A percentile compares a stretch with the other conserved stretches of the same genome.
Conservation (phyloP, 305 asterid genomes). For the Ruellia speciosa region DNA sequence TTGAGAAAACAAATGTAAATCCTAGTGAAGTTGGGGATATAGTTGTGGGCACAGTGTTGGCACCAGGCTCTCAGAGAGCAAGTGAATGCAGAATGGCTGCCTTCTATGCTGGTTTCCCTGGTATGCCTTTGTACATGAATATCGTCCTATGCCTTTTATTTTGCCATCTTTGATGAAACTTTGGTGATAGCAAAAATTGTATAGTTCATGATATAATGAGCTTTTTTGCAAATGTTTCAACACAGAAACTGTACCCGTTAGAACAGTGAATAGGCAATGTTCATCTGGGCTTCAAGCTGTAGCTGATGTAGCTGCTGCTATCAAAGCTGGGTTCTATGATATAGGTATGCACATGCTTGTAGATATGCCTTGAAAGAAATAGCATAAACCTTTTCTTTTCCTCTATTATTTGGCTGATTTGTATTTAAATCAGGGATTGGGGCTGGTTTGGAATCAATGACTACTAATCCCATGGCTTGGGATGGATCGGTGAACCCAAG, state of each 20-base stretch:
- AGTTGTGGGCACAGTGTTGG: conserved; percentile 90
- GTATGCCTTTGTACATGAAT: conserved; percentile 34
- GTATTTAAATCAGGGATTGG: conserved; percentile 62
- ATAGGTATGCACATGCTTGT: conserved; percentile 41
- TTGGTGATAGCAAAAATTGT: background rate
- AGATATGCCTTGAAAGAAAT: background rate
- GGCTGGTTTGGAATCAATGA: conserved; percentile 97
- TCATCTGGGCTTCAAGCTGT: conserved; percentile 79
- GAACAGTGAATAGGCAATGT: conserved; percentile 92
- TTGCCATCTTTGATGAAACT: background rate
- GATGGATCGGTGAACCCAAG: conserved; percentile 92
- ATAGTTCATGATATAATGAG: conserved; percentile 1
- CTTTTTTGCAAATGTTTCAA: background rate
- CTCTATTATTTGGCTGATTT: conserved; percentile 15
- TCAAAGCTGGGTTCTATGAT: conserved; percentile 95
- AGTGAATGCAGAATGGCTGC: conserved; percentile 99
- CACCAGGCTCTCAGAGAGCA: conserved; percentile 97
- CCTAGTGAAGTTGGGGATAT: conserved; percentile 96
- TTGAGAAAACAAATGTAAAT: conserved; percentile 71
- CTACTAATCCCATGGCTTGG: conserved; percentile 84
- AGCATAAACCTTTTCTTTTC: background rate
- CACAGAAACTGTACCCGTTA: conserved; percentile 40
- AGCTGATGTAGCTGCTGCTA: conserved; percentile 98
- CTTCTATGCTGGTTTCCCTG: conserved; percentile 98
- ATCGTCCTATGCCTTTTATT: background rate